Evolutionary conservation across 1,284 basidiomycete genomes (phyloP).

Genomic region (Ustilago vetiveriae): DNA sequence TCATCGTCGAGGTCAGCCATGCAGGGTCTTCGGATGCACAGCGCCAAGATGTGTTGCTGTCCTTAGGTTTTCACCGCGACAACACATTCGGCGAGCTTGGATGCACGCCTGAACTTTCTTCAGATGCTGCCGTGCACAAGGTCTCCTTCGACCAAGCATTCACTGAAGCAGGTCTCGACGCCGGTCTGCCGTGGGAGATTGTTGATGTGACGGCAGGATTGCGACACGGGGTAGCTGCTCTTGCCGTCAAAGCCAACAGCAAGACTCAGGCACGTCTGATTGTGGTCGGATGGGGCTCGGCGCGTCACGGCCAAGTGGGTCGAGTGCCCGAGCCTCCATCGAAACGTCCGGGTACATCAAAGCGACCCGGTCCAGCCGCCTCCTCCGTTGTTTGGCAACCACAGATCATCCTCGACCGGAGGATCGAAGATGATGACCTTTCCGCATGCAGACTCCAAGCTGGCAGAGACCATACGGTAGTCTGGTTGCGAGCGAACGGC

Average conservation of each 20-base stretch:
- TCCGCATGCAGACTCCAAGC: conserved; percentile 15
- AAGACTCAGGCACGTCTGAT: not conserved
- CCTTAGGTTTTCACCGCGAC: conserved; percentile 27
- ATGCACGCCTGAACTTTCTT: not conserved
- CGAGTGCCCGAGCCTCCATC: conserved; percentile 1
- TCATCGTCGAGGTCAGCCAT: conserved; percentile 10
- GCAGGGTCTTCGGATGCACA: not conserved
- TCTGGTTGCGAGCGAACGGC: conserved; percentile 1
- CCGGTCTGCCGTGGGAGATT: conserved; percentile 3
- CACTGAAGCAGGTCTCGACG: conserved; percentile 7
- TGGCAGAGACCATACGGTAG: conserved; percentile 33
- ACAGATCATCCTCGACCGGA: conserved; percentile 32
- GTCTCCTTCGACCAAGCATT: conserved; percentile 21
- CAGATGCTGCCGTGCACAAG: conserved; percentile 5
- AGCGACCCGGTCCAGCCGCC: conserved; percentile 10
- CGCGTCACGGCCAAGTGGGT: conserved; percentile 39
- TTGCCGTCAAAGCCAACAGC: conserved; percentile 1
- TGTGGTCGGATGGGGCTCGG: conserved; percentile 42
- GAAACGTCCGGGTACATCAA: not conserved
- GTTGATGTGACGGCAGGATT: conserved; percentile 26
- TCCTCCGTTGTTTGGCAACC: conserved; percentile 22
- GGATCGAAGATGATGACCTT: not conserved
- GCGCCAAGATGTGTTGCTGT: conserved; percentile 20
- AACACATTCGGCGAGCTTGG: conserved; percentile 46
- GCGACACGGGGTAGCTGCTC: conserved; percentile 20